Evolutionary conservation across 306 rosid genomes (phyloP).

Genomic region (Trichosanthes cucumerina): DNA sequence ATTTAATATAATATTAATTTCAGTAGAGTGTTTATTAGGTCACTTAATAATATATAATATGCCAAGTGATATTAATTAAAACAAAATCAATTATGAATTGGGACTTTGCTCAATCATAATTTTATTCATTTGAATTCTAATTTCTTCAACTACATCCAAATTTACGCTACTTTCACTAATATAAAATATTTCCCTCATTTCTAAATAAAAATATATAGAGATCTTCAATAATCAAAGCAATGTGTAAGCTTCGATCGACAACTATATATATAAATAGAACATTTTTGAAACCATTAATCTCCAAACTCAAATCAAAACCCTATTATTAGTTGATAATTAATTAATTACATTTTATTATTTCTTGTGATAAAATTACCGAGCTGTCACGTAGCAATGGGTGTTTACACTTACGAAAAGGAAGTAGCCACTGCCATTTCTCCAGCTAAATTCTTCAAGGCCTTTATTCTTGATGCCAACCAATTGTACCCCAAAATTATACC

Average conservation of each 20-base stretch:
- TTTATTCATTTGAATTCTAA: background rate
- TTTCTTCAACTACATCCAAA: background rate
- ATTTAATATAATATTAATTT: background rate
- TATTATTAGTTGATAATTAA: background rate
- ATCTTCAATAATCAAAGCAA: no score
- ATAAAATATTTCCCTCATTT: background rate
- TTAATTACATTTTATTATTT: background rate
- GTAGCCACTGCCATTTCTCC: constrained; percentile 19
- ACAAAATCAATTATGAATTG: background rate
- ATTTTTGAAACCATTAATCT: no score
- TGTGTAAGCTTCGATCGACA: background rate
- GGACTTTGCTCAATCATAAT: no score
- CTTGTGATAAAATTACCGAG: background rate
- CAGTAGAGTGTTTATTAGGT: background rate
- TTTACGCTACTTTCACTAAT: background rate
- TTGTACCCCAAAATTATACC: constrained; percentile 23
- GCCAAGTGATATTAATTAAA: background rate
- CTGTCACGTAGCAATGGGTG: constrained; percentile 22
- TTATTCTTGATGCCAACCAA: constrained; percentile 16
- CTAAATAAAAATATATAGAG: background rate
- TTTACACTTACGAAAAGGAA: constrained; percentile 16
- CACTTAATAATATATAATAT: background rate
- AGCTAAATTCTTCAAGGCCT: constrained; percentile 27
- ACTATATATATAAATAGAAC: background rate
- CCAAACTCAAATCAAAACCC: background rate